Evolutionary conservation across 1,139 yeast species (phyloP), one percentile per base, ranked within the genome.

Genomic region (Meyerozyma guilliermondii): DNA sequence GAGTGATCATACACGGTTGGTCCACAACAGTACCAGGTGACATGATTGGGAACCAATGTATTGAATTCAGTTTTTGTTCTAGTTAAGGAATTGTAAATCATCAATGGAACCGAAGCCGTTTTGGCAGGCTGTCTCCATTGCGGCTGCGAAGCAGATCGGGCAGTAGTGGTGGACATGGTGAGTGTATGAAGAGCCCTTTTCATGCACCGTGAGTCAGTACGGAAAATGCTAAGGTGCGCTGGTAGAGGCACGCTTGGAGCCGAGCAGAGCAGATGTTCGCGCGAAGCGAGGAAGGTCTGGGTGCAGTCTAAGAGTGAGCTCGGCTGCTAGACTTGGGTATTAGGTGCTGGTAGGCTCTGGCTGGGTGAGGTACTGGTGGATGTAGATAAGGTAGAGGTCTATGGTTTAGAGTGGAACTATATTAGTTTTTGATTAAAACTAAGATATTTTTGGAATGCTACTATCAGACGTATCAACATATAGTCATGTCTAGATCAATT

Each of bases 1-100:
- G 94, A 81, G 37, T 94, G 83, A 63, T 92, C 96, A 58, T 92
- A 92, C n/a, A 92, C 98, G 0, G 99, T 92, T 10, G 98, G 98
- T 5, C 99, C 99, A 74, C 99, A 92, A 44, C 91, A 87, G 67
- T 92, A 92, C 99, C 99, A 92, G 3, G 91, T 78, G 41, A 92
- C 83, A 46, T 78, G 80, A 47, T 80, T 78, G 1, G 74, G 71
- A 40, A 71, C 67, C 45, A 72, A 63, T 3, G 98, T 92, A 17
- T 80, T 62, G 54, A 92, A 91, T 42, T 74, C 86, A 33, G 80
- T 86, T 59, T 92, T 92, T 33, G 80, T 63, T 51, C 95, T 76
- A 9, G 98, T 92, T 53, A 92, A 72, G 9, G 96, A 80, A 68
- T 92, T 92, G 75, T 80, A 89, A 35, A 73, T 54, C 42, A 61